Evolutionary conservation across 164 flowering plant species (phyloP), one percentile per base, ranked within the genome.

Genomic region (Berberis vulgaris): DNA sequence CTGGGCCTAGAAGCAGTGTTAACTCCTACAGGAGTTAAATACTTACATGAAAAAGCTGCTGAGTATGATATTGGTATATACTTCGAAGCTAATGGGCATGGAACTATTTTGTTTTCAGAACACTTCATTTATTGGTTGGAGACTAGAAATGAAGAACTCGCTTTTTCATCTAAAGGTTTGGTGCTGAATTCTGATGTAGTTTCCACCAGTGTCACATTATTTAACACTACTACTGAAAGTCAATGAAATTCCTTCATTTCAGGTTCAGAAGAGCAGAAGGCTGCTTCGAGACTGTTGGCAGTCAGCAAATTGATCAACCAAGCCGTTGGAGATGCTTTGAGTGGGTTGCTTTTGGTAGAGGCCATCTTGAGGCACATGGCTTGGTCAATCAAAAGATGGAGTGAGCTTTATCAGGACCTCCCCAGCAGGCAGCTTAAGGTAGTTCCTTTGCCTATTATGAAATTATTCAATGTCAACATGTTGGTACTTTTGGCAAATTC

Each of bases 51-150:
- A 69, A 87, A 84, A 76, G 99, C 96, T 71, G 78, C 81, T 26
- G 84, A 86, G 59, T 94, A 76, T 80, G 99, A 94, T 73, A 79
- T 91, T 66, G 99, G 99, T 41, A 84, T 91, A 65, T 94, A 94
- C 69, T 94, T 94, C 73, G 99, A 94, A 78, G 99, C 99, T 65
- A 94, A 89, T 81, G 99, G 99, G 50, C 99, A 94, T 89, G 97
- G 99, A 63, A 91, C 99, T 41, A 79, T 94, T 66, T 73, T 89
- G 69, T 91, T 94, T 67, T 89, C 99, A 6, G 96, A 87, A 61
- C 1, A 46, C 42, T 80, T 80, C 66, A 46, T 86, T 41, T 54
- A 49, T 49, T 82, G 88, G 96, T 71, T 93, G 74, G 88, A 85
- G 71, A 76, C 62, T 45, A 78, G 55, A 75, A 71, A 69, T 38